Percentiles rank a stretch among this genome's conserved stretches.
These are phyloP conservation scores for Fusarium cicatricum DNA, from an alignment of 2,329 filamentous ascomycete genomes.

Conservation along the genomic window DNA sequence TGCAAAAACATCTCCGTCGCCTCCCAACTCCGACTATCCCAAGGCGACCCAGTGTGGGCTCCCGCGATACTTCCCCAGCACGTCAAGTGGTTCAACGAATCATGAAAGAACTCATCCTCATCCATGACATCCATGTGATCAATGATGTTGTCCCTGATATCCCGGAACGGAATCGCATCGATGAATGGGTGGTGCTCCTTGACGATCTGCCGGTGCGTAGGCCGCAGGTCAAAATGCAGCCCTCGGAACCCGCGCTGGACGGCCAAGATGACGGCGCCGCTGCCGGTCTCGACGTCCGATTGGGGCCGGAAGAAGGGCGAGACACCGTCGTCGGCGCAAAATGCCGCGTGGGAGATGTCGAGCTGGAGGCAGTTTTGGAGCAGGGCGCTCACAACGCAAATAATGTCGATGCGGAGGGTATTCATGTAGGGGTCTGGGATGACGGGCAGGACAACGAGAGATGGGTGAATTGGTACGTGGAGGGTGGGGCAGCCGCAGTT, in stretches of 20 bases:
- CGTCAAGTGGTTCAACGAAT: conserved; percentile 41
- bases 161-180: conserved; percentile 40
- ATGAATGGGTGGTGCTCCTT: conserved; percentile 41
- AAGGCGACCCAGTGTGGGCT: conserved; percentile 40
- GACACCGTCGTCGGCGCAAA: conserved; percentile 37
- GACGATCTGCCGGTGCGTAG: conserved; percentile 38
- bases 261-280: conserved; percentile 24
- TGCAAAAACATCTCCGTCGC: conserved; percentile 41
- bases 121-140: conserved; percentile 30
- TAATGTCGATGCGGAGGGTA: conserved; percentile 38
- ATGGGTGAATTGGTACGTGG: conserved; percentile 33
- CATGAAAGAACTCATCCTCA: conserved; percentile 44
- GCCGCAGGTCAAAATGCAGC: conserved; percentile 41
- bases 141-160: conserved; percentile 42
- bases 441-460: conserved; percentile 34
- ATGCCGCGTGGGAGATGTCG: conserved; percentile 38
- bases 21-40: conserved; percentile 44
- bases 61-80: conserved; percentile 42
- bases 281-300: conserved; percentile 16
- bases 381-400: conserved; percentile 37
- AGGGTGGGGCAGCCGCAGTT: conserved; percentile 39
- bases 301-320: conserved; percentile 38
- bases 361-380: conserved; percentile 40
- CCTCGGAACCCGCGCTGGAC: conserved; percentile 33
- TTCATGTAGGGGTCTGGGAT: conserved; percentile 39